Base-by-base conservation (phyloP, 2,329 filamentous ascomycete genomes). In the Ophiostoma quercus region DNA sequence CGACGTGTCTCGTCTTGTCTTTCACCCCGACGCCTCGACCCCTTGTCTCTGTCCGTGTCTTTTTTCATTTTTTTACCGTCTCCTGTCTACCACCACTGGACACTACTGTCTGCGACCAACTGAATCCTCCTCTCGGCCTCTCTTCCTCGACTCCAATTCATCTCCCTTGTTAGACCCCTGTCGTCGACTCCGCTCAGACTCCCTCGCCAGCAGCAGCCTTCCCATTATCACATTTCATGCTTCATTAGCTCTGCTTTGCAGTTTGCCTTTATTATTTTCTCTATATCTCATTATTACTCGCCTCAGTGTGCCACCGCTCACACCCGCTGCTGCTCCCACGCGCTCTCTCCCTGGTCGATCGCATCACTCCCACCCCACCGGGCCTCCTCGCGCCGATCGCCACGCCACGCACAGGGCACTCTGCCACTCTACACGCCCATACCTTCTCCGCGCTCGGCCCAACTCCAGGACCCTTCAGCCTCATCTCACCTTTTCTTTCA, bases 281-380 rank as follows among this genome's bases (percentile, higher is more conserved):
- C 11, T 62, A 29, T 19, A 16, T 16, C 11, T 34, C 54, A 12
- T 16, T 32, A 32, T 25, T 60, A 12, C 22, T 32, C 8, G 25
- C 51, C n/a, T 25, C n/a, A 29, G 25, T 57, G 8, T 14, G 11
- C 22, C 22, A 25, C 25, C 25, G 2, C 47, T 54, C 47, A 54
- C 47, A 7, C 47, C n/a, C 19, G 47, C 19, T 19, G 47, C 47
- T 54, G 47, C 47, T 54, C 6, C 47, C n/a, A 54, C 47, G 47
- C 47, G 47, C 47, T 54, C 51, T 25, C 57, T 29, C 57, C 25
- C 25, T 32, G n/a, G 25, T 16, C 25, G 54, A 60, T 60, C 54
- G 54, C 54, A 32, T 60, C 54, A 60, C 54, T 22, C 25, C 25
- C 57, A 62, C 57, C 57, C 57, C 57, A 32, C 57, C 57, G 51